A percentile compares a stretch with the other conserved stretches of the same genome.
Evolutionary conservation across 2,329 filamentous ascomycete species (phyloP).

Genomic region (Fusarium protoensiforme): DNA sequence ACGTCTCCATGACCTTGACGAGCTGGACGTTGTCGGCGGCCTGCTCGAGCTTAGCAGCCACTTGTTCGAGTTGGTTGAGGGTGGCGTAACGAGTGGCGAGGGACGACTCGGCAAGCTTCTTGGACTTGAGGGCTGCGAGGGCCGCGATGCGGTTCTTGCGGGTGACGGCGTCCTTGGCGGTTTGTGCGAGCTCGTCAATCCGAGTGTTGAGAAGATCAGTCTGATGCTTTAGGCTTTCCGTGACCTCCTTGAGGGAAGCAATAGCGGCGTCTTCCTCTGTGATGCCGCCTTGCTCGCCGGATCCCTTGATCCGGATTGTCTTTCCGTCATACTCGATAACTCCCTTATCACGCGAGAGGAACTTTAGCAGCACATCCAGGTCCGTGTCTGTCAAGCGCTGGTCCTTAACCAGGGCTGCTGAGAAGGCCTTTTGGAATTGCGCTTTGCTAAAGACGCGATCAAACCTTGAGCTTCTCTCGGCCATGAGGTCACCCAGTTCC

Average conservation of each 20-base stretch:
- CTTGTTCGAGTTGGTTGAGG: slow-evolving; percentile 83
- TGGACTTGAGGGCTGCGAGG: slow-evolving; percentile 81
- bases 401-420: slow-evolving; percentile 60
- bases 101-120: slow-evolving; percentile 82
- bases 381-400: slow-evolving; percentile 70
- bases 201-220: slow-evolving; percentile 74
- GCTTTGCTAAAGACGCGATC: slow-evolving; percentile 75
- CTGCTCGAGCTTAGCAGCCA: slow-evolving; percentile 85
- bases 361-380: slow-evolving; percentile 75
- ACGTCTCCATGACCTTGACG: slow-evolving; percentile 83
- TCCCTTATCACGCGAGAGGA: slow-evolving; percentile 74
- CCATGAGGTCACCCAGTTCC: slow-evolving; percentile 60
- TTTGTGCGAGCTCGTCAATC: slow-evolving; percentile 70
- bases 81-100: slow-evolving; percentile 78
- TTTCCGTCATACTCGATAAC: slow-evolving; percentile 69
- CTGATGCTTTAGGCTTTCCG: slow-evolving; percentile 78
- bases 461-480: slow-evolving; percentile 60
- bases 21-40: slow-evolving; percentile 87
- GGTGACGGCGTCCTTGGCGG: slow-evolving; percentile 76
- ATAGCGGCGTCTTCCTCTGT: slow-evolving; percentile 84
- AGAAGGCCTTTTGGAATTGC: slow-evolving; percentile 71
- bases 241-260: slow-evolving; percentile 83
- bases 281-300: slow-evolving; percentile 64
- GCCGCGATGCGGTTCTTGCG: slow-evolving; percentile 81
- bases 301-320: slow-evolving; percentile 78